A percentile compares a stretch with the other conserved stretches of the same genome.
Conservation (phyloP, 805 yeast genomes). For the Lachancea sp. region DNA sequence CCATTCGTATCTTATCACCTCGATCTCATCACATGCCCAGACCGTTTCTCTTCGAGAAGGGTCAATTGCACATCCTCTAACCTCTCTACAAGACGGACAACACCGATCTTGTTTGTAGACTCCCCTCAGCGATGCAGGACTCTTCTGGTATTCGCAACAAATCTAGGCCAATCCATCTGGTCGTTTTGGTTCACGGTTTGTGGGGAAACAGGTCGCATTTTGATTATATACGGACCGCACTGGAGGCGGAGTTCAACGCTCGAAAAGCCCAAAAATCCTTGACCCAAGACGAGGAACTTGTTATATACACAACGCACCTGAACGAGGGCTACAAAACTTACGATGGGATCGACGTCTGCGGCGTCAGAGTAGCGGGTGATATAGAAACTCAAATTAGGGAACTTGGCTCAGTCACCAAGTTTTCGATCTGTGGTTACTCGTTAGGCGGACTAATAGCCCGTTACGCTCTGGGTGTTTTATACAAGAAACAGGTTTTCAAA, state of each 20-base stretch:
- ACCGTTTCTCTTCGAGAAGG: neutral
- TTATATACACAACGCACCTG: conserved; percentile 37
- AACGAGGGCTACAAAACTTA: conserved; percentile 73
- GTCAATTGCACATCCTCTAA: neutral
- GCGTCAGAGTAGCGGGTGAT: conserved; percentile 66
- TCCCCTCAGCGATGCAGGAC: conserved; percentile 1
- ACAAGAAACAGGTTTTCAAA: conserved; percentile 46
- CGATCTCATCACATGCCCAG: neutral
- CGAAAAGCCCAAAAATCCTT: conserved; percentile 11
- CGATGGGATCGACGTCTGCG: conserved; percentile 85
- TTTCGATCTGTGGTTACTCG: conserved; percentile 77
- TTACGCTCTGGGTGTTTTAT: conserved; percentile 67
- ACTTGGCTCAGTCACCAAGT: conserved; percentile 42
- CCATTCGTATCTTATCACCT: neutral
- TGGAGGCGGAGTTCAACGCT: conserved; percentile 31
- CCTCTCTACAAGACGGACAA: neutral
- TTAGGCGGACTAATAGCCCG: conserved; percentile 79
- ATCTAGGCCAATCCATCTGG: conserved; percentile 38
- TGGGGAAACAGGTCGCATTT: conserved; percentile 77
- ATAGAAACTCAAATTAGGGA: conserved; percentile 38
- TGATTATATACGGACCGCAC: conserved; percentile 48
- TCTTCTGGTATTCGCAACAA: neutral
- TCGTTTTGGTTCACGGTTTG: conserved; percentile 59
- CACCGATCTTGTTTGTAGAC: neutral
- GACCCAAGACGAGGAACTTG: conserved; percentile 15